Evolutionary conservation across 2,329 filamentous ascomycete genomes (phyloP).

Genomic region (Zymoseptoria crescenta): DNA sequence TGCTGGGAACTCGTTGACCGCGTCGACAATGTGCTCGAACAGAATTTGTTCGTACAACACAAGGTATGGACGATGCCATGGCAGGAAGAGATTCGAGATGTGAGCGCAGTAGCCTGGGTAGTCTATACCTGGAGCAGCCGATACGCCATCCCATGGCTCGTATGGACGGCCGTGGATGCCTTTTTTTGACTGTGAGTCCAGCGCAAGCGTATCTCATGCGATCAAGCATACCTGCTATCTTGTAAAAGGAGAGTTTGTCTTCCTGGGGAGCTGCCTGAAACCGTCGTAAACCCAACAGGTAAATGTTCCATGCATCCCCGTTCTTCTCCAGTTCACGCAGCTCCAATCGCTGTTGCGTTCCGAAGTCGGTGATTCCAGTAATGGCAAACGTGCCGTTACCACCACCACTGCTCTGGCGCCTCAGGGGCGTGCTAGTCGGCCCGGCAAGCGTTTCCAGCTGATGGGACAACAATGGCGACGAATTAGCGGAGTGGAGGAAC

Average conservation of each 20-base stretch:
- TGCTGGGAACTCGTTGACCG: constrained; percentile 35
- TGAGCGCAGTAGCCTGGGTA: constrained; percentile 69
- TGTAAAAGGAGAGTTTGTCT: constrained; percentile 64
- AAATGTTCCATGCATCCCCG: constrained; percentile 65
- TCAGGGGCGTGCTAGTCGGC: not conserved
- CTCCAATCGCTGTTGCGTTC: constrained; percentile 49
- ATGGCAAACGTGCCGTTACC: constrained; percentile 17
- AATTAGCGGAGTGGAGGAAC: not conserved
- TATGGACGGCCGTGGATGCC: constrained; percentile 75
- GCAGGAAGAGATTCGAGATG: constrained; percentile 64
- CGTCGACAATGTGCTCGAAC: constrained; percentile 34
- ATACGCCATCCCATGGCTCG: constrained; percentile 48
- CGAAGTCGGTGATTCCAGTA: constrained; percentile 26
- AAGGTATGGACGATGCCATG: constrained; percentile 80
- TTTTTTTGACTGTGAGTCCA: constrained; percentile 37
- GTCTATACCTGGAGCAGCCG: constrained; percentile 43
- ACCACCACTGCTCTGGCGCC: not conserved
- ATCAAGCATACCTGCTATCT: constrained; percentile 57
- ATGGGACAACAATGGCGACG: not conserved
- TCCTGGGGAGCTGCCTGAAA: constrained; percentile 61
- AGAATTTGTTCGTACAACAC: constrained; percentile 42
- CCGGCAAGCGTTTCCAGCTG: not conserved
- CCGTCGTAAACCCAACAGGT: constrained; percentile 62
- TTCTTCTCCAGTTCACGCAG: constrained; percentile 58
- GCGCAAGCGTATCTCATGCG: not conserved